These are phyloP conservation scores for Camellia japonica DNA, from an alignment of 148 eudicot species.

Conservation along the genomic window DNA sequence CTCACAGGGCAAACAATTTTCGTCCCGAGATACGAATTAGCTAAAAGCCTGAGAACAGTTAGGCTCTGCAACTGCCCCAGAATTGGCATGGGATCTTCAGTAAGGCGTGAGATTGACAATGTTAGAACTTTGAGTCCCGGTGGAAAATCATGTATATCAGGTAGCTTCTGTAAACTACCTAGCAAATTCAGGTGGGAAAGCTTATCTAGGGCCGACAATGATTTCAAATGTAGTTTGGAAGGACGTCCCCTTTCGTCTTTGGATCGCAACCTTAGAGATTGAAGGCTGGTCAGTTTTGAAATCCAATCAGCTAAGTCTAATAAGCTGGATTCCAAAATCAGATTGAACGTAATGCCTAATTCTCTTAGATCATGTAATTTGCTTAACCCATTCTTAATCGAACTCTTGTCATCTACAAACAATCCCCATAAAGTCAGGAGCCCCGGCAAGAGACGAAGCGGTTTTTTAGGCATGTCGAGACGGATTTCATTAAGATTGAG, in stretches of 20 bases:
- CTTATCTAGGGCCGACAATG: constrained; percentile 18
- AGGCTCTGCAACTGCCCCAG: constrained; percentile 31
- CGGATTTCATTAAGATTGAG: constrained; percentile 39
- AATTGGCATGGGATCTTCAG: constrained; percentile 38
- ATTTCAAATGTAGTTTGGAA: constrained; percentile 17
- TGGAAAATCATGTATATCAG: constrained; percentile 21
- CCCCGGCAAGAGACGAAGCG: not conserved
- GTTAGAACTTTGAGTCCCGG: constrained; percentile 38
- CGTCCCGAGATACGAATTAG: constrained; percentile 30
- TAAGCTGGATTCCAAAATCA: not conserved
- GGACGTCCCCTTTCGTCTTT: constrained; percentile 15
- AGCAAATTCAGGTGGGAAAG: constrained; percentile 41
- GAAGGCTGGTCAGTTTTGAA: constrained; percentile 21
- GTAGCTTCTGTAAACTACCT: constrained; percentile 26
- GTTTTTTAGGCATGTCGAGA: constrained; percentile 17
- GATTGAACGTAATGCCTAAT: constrained; percentile 36
- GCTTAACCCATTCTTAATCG: constrained; percentile 20
- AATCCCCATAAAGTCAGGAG: constrained; percentile 50
- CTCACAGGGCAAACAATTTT: constrained; percentile 22
- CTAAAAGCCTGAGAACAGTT: constrained; percentile 44
- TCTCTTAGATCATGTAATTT: constrained; percentile 31
- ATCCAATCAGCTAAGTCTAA: constrained; percentile 29
- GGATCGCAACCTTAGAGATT: not conserved
- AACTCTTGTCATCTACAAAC: constrained; percentile 23
- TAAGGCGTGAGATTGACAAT: constrained; percentile 34